Conservation (phyloP, 2,329 filamentous ascomycete genomes). For the Grosmannia serpens region DNA sequence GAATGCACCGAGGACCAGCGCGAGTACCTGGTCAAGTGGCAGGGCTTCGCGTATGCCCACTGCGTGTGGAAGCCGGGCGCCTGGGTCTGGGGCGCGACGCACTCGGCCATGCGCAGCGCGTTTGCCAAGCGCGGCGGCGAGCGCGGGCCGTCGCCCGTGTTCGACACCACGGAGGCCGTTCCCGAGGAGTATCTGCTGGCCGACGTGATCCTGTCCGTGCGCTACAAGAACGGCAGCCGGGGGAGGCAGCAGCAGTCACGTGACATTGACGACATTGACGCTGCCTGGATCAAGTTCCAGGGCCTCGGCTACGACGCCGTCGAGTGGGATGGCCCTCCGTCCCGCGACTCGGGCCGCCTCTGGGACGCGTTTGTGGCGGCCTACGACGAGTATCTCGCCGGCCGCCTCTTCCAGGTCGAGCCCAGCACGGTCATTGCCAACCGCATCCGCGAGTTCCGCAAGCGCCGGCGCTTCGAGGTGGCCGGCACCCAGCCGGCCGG, state of each 20-base stretch:
- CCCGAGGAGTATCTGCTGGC: slow-evolving; percentile 76
- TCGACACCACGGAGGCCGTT: slow-evolving; percentile 66
- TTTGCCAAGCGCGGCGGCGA: slow-evolving; percentile 62
- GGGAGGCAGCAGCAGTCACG: slow-evolving; percentile 23
- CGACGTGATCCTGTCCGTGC: slow-evolving; percentile 81
- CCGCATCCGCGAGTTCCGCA: slow-evolving; percentile 56
- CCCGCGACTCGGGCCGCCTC: slow-evolving; percentile 47
- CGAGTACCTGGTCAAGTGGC: slow-evolving; percentile 89
- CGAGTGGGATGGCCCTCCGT: slow-evolving; percentile 79
- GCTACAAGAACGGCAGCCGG: slow-evolving; percentile 32
- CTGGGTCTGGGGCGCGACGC: slow-evolving; percentile 71
- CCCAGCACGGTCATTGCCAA: slow-evolving; percentile 49
- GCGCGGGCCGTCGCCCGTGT: slow-evolving; percentile 49
- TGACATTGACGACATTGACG: slow-evolving; percentile 58
- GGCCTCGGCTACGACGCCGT: slow-evolving; percentile 83
- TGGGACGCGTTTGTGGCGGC: slow-evolving; percentile 74
- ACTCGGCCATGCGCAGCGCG: slow-evolving; percentile 52
- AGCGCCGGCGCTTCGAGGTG: slow-evolving; percentile 51
- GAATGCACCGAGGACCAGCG: slow-evolving; percentile 64
- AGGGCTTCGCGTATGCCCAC: slow-evolving; percentile 65
- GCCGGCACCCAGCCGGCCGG: slow-evolving; percentile 61
- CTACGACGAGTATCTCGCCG: slow-evolving; percentile 76
- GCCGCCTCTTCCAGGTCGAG: slow-evolving; percentile 55
- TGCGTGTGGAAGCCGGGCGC: slow-evolving; percentile 79
- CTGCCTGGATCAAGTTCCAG: slow-evolving; percentile 81